Percentiles rank a stretch among this genome's conserved stretches.
These are phyloP conservation scores for Piper betle DNA, from an alignment of 164 flowering plant genomes.

Conservation along the genomic window DNA sequence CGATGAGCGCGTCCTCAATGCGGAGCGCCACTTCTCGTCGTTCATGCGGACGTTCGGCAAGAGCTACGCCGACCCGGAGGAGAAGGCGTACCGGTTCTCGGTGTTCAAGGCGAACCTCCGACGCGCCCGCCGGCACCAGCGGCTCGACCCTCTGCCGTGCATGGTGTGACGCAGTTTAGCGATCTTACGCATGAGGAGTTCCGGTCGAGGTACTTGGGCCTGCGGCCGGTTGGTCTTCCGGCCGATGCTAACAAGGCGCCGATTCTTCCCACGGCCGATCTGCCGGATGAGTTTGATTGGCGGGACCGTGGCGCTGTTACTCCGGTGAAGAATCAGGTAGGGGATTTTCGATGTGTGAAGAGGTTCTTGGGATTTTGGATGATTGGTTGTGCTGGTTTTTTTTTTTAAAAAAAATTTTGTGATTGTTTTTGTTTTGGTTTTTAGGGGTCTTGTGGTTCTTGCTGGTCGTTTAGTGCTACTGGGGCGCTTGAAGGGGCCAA, in stretches of 20 bases:
- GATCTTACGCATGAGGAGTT: slow-evolving; percentile 81
- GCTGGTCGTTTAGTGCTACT: slow-evolving; percentile 90
- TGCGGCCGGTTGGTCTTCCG: slow-evolving; percentile 31
- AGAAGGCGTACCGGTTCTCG: slow-evolving; percentile 59
- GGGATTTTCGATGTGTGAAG: neutral
- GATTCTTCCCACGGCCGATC: slow-evolving; percentile 64
- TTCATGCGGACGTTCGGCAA: slow-evolving; percentile 54
- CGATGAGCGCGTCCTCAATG: slow-evolving; percentile 27
- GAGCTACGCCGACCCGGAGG: slow-evolving; percentile 46
- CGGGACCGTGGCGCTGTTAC: slow-evolving; percentile 87
- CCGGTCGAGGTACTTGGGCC: slow-evolving; percentile 37
- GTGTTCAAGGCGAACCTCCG: slow-evolving; percentile 68
- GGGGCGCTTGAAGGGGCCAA: slow-evolving; percentile 94
- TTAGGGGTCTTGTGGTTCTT: slow-evolving; percentile 90
- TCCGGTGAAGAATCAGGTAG: slow-evolving; percentile 77
- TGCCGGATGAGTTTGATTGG: slow-evolving; percentile 84
- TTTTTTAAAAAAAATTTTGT: neutral
- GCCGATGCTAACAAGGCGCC: slow-evolving; percentile 64
- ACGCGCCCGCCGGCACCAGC: slow-evolving; percentile 63
- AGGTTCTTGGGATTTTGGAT: neutral
- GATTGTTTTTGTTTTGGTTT: neutral
- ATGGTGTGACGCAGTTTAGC: slow-evolving; percentile 85
- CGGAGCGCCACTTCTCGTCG: slow-evolving; percentile 52
- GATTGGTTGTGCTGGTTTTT: neutral
- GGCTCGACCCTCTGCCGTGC: slow-evolving; percentile 74